Evolutionary conservation across 441 rosid species (phyloP).

Genomic region (Manihot esculenta): DNA sequence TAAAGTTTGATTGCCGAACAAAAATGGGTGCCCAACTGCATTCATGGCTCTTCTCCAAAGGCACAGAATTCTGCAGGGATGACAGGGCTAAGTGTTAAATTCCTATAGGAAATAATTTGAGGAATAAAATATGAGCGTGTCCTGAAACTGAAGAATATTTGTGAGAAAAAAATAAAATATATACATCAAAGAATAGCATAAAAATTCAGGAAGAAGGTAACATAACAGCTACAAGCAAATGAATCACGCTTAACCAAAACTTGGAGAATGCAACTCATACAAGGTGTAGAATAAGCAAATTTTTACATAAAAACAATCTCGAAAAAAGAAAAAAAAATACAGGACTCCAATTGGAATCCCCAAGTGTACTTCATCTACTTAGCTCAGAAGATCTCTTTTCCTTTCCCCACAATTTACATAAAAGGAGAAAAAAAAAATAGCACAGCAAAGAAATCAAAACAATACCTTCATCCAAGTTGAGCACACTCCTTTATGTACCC

Average conservation of each 20-base stretch:
- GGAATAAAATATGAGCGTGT: neutral
- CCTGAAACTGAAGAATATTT: neutral
- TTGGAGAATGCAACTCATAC: neutral
- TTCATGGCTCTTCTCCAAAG: constrained; percentile 55
- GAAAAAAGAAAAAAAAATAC: no score
- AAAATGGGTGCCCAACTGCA: constrained; percentile 86
- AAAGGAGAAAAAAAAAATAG: neutral
- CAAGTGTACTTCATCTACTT: no score
- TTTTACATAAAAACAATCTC: neutral
- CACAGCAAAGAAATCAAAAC: constrained; percentile 2
- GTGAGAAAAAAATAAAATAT: no score
- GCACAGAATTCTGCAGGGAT: constrained; percentile 59
- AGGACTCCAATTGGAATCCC: no score
- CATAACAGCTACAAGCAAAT: neutral
- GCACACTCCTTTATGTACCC: constrained; percentile 92
- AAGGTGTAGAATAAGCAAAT: neutral
- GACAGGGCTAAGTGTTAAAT: neutral
- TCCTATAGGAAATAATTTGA: neutral
- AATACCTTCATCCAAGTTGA: constrained; percentile 99
- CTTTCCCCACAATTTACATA: no score
- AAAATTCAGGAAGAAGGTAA: neutral
- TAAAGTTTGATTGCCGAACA: constrained; percentile 91
- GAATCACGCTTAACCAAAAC: neutral
- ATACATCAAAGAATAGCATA: neutral
- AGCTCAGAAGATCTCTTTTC: no score